phyloP scores from a whole-genome alignment of 1,284 basidiomycete genomes.

The Ceratobasidium theobromae region DNA sequence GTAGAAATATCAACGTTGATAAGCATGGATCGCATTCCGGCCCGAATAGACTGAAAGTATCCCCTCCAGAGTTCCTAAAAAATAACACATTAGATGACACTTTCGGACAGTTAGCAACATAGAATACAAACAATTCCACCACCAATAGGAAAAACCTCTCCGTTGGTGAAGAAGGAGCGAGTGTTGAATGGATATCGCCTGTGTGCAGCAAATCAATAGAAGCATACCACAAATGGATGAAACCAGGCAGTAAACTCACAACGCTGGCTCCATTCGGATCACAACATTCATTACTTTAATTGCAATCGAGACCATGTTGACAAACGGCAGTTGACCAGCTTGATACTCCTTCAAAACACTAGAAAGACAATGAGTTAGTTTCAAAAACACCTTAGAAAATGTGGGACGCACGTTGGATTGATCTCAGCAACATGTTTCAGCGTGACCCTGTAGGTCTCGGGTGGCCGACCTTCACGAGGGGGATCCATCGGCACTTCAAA shows the following conservation, averaged over 20 bases:
- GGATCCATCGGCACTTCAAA: not conserved
- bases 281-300: conserved; percentile 76
- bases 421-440: conserved; percentile 67
- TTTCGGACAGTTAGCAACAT: not conserved
- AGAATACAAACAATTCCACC: conserved; percentile 53
- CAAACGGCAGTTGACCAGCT: conserved; percentile 63
- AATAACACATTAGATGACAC: not conserved
- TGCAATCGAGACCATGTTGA: conserved; percentile 68
- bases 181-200: conserved; percentile 68
- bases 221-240: not conserved
- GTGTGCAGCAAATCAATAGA: not conserved
- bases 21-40: conserved; percentile 63
- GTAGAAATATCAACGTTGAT: conserved; percentile 79
- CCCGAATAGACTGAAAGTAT: conserved; percentile 56
- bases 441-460: conserved; percentile 57
- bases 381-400: not conserved
- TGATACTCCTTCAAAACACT: conserved; percentile 68
- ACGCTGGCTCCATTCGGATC: conserved; percentile 69
- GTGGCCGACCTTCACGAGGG: conserved; percentile 42
- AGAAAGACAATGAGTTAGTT: not conserved
- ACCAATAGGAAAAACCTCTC: conserved; percentile 62
- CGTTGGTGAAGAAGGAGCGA: conserved; percentile 70
- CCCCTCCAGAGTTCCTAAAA: conserved; percentile 34
- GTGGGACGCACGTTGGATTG: conserved; percentile 64
- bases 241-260: conserved; percentile 41